Conservation (phyloP, 2,329 filamentous ascomycete genomes). For the Pseudonectria buxi region DNA sequence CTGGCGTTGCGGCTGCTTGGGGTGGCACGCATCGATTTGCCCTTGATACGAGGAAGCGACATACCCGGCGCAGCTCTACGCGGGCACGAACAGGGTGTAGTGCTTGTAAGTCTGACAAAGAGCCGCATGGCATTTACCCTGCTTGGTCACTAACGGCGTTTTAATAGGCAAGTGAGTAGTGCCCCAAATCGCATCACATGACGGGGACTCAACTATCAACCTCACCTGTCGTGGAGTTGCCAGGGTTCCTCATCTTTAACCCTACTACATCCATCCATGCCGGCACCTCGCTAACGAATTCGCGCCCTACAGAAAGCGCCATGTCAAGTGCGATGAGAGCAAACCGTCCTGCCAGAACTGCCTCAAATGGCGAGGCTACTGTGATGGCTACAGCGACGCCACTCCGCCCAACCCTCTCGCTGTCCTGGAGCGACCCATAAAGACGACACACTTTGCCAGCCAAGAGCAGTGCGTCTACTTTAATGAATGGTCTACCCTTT, state of each 20-base stretch:
- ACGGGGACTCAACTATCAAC: too few species aligned
- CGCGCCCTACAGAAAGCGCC: conserved; percentile 27
- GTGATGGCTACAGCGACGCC: conserved; percentile 27
- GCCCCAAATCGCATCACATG: neutral
- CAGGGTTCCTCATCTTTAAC: too few species aligned
- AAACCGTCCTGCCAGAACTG: conserved; percentile 35
- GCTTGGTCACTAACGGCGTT: conserved; percentile 4
- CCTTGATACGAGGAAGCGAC: conserved; percentile 30
- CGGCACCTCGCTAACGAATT: conserved; percentile 9
- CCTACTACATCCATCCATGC: neutral
- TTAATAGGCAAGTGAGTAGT: conserved; percentile 27
- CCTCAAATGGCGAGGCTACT: conserved; percentile 35
- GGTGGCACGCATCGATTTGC: conserved; percentile 32
- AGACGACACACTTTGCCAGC: conserved; percentile 28
- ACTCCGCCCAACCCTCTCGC: conserved; percentile 12
- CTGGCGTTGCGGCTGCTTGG: conserved; percentile 12
- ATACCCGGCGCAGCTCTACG: conserved; percentile 32
- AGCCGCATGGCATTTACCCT: too few species aligned
- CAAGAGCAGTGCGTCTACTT: conserved; percentile 31
- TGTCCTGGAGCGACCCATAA: conserved; percentile 27
- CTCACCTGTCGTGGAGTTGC: too few species aligned
- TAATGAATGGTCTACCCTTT: conserved; percentile 31
- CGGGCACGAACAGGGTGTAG: conserved; percentile 32
- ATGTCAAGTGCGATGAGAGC: conserved; percentile 38
- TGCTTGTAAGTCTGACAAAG: conserved; percentile 33